Evolutionary conservation across 1,284 basidiomycete species (phyloP), one percentile per base, ranked within the genome.

Genomic region (Cystobasidiaceae sp.): DNA sequence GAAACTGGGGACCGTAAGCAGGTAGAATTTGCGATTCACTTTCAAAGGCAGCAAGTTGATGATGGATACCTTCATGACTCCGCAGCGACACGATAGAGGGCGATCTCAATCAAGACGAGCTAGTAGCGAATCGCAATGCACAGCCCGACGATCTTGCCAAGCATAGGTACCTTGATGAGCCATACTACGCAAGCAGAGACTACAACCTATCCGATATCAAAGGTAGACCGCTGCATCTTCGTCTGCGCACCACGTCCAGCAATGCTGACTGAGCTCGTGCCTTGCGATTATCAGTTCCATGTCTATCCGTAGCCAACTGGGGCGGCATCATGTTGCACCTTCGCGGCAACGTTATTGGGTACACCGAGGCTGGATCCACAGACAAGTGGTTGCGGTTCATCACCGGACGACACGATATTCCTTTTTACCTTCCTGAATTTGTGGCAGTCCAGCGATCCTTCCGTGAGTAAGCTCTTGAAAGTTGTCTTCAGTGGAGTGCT

Each of bases 331-430:
- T 68, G 0, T 71, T 76, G 0, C 75, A 77, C 63, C 69, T 77
- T 4, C 72, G 75, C 11, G 75, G 75, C 27, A 76, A 76, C 63
- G 72, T 77, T 4, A 54, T 74, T 2, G 75, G 74, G 13, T 77
- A 76, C 63, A 37, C 74, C 19, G 72, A 73, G 28, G 75, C 73
- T 1, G 71, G 71, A 1, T 71, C 73, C 5, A 70, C 67, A 60
- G 69, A 75, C 67, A 77, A 77, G 67, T 77, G 75, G 75, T 71
- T 77, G 8, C 74, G 70, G 59, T 72, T 75, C 63, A 75, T 75
- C 48, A 71, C 72, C 3, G 76, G 76, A 7, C 66, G 75, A 13
- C 75, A 77, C 64, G 76, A 76, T 59, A 49, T 76, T 1, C 75
- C 76, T 5, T 76, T 76, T 69, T 77, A 74, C 68, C 68, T 75